Evolutionary conservation across 768 basidiomycete genomes (phyloP), one percentile per base, ranked within the genome.

Genomic region (Amanita pseudoporphyria): DNA sequence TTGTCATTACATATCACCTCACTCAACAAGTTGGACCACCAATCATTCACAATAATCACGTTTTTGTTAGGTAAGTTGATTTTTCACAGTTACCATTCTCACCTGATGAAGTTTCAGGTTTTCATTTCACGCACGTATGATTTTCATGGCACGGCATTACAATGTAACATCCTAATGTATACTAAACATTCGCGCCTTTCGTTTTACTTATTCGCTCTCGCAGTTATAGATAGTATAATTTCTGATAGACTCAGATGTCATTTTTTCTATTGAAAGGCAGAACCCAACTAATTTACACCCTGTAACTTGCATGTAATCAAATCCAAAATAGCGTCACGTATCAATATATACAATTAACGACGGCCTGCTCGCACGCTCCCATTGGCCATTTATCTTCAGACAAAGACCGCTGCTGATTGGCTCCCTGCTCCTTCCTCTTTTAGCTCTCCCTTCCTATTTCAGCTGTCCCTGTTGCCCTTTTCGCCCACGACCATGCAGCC

Each of bases 1-100:
- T 52, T 57, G 54, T 39, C 66, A 67, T 52, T 31, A 32, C 21
- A 42, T 33, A 32, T 50, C 49, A 5, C 38, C 49, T 35, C 41
- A 43, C 6, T 50, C 49, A 3, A 50, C 49, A 22, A 18, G 40
- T n/a, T 32, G 37, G 36, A 47, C 18, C 7, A 14, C 1, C 30
- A 14, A 47, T 47, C 36, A 47, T 14, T 47, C 46, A 10, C 36
- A 37, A 14, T 47, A 47, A 24, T 41, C 9, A 5, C 28, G n/a
- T 7, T 28, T 18, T 5, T n/a, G 24, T 39, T 46, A 12, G 22
- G 21, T 47, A 39, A 7, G 46, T 18, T 19, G 9, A 12, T 37
- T 22, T 16, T 37, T 30, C 14, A 41, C 3, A 30, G 4, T 26
- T n/a, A 33, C 22, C 21, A 2, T 28, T 28, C 9, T 13, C 19